Conservation (phyloP, 2,329 filamentous ascomycete genomes). For the Periconia macrospinosa region DNA sequence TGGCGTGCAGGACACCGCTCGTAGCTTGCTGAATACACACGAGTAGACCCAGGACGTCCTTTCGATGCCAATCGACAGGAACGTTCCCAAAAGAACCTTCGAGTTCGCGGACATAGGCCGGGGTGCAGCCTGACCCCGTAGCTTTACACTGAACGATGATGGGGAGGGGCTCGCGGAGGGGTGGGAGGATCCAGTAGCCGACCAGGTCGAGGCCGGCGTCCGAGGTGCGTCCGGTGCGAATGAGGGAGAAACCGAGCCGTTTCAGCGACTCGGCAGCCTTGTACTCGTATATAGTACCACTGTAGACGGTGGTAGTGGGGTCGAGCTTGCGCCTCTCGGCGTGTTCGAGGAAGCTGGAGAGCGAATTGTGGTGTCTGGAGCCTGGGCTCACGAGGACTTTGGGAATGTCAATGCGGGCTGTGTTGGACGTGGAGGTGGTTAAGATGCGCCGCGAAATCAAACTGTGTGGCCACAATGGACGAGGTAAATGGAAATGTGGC, state of each 20-base stretch:
- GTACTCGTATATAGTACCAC: slow-evolving; percentile 80
- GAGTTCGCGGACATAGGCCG: slow-evolving; percentile 70
- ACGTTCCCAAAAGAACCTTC: slow-evolving; percentile 77
- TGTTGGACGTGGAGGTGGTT: slow-evolving; percentile 25
- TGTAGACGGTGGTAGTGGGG: slow-evolving; percentile 61
- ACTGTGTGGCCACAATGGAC: slow-evolving; percentile 21
- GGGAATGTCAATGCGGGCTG: slow-evolving; percentile 29
- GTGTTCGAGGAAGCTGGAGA: slow-evolving; percentile 67
- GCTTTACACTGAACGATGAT: slow-evolving; percentile 72
- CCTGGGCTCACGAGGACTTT: slow-evolving; percentile 31
- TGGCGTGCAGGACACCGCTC: slow-evolving; percentile 73
- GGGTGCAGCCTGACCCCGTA: slow-evolving; percentile 51
- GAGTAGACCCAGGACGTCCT: slow-evolving; percentile 68
- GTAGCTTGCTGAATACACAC: slow-evolving; percentile 72
- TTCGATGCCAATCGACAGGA: slow-evolving; percentile 68
- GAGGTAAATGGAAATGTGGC: slow-evolving; percentile 20
- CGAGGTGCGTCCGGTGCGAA: slow-evolving; percentile 65
- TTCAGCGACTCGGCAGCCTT: slow-evolving; percentile 60
- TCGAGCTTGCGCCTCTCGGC: slow-evolving; percentile 60
- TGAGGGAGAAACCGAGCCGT: slow-evolving; percentile 65
- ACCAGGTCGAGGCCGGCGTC: slow-evolving; percentile 76
- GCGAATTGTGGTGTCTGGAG: slow-evolving; percentile 60
- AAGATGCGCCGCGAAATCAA: slow-evolving; percentile 30
- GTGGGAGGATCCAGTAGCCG: slow-evolving; percentile 65
- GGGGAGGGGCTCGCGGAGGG: slow-evolving; percentile 39